Base-by-base conservation (phyloP, 371 early-diverging fungal species). In the Mortierella sp. region DNA sequence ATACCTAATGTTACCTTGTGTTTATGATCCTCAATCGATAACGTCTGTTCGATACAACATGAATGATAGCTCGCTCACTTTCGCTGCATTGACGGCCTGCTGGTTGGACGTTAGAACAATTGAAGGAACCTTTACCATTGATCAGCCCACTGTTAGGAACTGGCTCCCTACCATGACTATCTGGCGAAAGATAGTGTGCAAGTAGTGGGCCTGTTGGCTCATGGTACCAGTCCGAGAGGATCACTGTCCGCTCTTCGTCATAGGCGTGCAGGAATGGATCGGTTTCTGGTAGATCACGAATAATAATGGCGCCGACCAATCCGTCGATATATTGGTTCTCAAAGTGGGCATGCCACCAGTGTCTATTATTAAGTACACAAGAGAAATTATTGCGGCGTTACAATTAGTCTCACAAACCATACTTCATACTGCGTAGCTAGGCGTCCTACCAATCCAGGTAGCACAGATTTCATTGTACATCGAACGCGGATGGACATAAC, bases 311-410 rank as follows among this genome's bases (percentile, higher is more conserved):
- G 22, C 83, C 83, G 1, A 75, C 68, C 0, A 96, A 83, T 26
- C 96, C 96, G 69, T 96, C 95, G 60, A 93, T 88, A 70, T 95
- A 95, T 80, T 95, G 94, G 66, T 88, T 90, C 64, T 86, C 76
- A 63, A 72, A 86, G 75, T 95, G 94, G 32, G 88, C 87, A 66
- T 95, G 95, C 93, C 81, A 80, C 81, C 81, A 80, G 56, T 75
- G 75, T 68, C 81, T 80, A 75, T 68, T 28, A 70, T 64, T 75
- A 57, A 75, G 10, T 22, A 61, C 10, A 35, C 51, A 64, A 8
- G 34, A 5, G 35, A 13, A 1, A 53, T n/a, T n/a, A n/a, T n/a
- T n/a, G n/a, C n/a, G n/a, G n/a, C n/a, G n/a, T n/a, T 17, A 40
- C 15, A 42, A 3, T 1, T 7, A 26, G 19, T 19, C n/a, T 6